Evolutionary conservation across 2,329 filamentous ascomycete genomes (phyloP).

Genomic region (Ambrosiella xylebori): DNA sequence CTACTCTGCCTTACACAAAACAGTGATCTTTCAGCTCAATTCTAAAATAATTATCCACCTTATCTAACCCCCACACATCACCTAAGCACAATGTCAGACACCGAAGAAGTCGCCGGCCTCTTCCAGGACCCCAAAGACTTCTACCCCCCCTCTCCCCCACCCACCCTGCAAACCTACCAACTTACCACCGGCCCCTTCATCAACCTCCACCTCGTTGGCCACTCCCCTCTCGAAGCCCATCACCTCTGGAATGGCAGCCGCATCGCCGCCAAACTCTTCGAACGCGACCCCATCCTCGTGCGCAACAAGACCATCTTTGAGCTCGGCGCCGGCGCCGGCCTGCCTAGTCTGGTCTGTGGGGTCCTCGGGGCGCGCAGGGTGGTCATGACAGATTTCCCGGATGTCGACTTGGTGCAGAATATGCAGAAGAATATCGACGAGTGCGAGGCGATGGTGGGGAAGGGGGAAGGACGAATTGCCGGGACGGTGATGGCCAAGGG

Average conservation of each 20-base stretch:
- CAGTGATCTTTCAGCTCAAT: background rate
- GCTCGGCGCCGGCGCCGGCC: slow-evolving; percentile 72
- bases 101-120: slow-evolving; percentile 31
- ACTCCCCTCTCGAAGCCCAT: slow-evolving; percentile 80
- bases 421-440: slow-evolving; percentile 58
- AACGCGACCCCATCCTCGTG: slow-evolving; percentile 49
- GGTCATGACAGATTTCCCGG: slow-evolving; percentile 79
- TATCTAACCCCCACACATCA: background rate
- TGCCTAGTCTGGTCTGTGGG: slow-evolving; percentile 65
- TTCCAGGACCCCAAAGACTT: slow-evolving; percentile 72
- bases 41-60: background rate
- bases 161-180: slow-evolving; percentile 55
- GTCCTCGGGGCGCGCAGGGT: slow-evolving; percentile 51
- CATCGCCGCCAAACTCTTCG: slow-evolving; percentile 61
- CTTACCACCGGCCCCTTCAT: slow-evolving; percentile 49
- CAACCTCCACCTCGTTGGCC: slow-evolving; percentile 63
- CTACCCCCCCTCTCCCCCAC: slow-evolving; percentile 59
- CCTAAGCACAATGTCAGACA: slow-evolving; percentile 19
- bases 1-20: background rate
- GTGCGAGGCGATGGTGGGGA: slow-evolving; percentile 25
- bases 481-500: slow-evolving; percentile 42
- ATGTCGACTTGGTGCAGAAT: slow-evolving; percentile 65
- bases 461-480: slow-evolving; percentile 20
- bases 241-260: slow-evolving; percentile 82
- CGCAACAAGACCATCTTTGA: slow-evolving; percentile 58